These are phyloP conservation scores for Trichocomaceae sp. DNA, from an alignment of 2,329 filamentous ascomycete species.

Conservation along the genomic window DNA sequence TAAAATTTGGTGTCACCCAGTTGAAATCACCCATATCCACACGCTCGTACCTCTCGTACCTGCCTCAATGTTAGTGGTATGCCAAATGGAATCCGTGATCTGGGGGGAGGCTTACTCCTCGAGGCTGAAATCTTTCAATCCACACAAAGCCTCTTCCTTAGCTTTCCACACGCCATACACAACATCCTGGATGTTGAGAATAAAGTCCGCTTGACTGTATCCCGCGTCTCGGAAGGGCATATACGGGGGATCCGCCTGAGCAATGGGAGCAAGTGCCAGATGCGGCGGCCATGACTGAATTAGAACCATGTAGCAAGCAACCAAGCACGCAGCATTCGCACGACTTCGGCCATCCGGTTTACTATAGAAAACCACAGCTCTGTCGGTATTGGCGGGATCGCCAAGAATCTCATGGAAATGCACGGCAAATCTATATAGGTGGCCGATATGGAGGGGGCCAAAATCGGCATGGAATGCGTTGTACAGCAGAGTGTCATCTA, in stretches of 20 bases:
- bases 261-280: conserved; percentile 87
- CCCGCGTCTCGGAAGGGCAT: conserved; percentile 99
- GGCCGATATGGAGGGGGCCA: conserved; percentile 92
- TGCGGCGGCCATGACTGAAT: conserved; percentile 98
- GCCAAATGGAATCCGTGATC: neutral
- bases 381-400: conserved; percentile 80
- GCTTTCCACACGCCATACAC: conserved; percentile 99
- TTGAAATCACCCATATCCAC: conserved; percentile 99
- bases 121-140: conserved; percentile 86
- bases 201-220: conserved; percentile 96
- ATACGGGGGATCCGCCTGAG: conserved; percentile 90
- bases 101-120: conserved; percentile 59
- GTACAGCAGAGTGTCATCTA: conserved; percentile 88
- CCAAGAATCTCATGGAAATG: conserved; percentile 93
- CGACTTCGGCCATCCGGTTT: conserved; percentile 81
- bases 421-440: conserved; percentile 92
- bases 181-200: conserved; percentile 90
- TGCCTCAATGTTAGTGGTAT: conserved; percentile 21
- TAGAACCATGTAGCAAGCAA: conserved; percentile 97
- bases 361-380: conserved; percentile 94
- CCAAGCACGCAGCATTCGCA: conserved; percentile 84
- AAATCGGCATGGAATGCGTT: conserved; percentile 99
- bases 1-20: conserved; percentile 92
- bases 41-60: conserved; percentile 87
- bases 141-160: conserved; percentile 89